Evolutionary conservation across 2,329 filamentous ascomycete genomes (phyloP), one percentile per base, ranked within the genome.

Genomic region (Botrytis medusae): DNA sequence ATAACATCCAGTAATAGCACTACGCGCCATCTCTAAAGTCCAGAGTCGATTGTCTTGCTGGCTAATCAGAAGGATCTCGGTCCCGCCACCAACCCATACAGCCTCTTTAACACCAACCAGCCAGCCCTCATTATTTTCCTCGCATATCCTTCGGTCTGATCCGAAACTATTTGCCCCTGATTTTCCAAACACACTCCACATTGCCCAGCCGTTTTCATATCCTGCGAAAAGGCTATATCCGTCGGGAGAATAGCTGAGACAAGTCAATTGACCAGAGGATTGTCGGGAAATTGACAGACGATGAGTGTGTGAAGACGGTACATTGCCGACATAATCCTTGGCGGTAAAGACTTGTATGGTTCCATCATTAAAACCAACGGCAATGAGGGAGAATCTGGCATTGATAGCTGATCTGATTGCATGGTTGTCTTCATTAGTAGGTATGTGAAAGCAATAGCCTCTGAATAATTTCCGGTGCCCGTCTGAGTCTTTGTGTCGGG

Each of bases 171-270:
- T 93, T 72, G 92, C 94, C 22, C 94, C 91, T 3, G 92, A 88
- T 82, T 97, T 98, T 48, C 96, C 96, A 82, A 97, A 99, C 54
- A 98, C 96, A 81, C 95, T 98, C 95, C 95, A 99, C 64, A 91
- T 95, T 7, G 93, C 92, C 96, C 96, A 99, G 0, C 96, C 97
- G 74, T 91, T 90, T 79, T 96, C 91, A 80, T 95, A 98, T 1
- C 95, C 96, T 61, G 92, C 94, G 82, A 99, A 98, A 14, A 99
- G 87, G 81, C 95, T 97, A 82, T 98, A 98, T 29, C 96, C 96
- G 81, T 99, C 96, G 0, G 95, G 94, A 1, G 96, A 98, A 84
- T 97, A 99, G 74, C 84, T 90, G 76, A 99, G 83, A 44, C 90
- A 92, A 2, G 89, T 94, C 69, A 98, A 84, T 20, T 84, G 82